phyloP scores from a whole-genome alignment of 257 asterid genomes.

The Nicotiana tomentosiformis region DNA sequence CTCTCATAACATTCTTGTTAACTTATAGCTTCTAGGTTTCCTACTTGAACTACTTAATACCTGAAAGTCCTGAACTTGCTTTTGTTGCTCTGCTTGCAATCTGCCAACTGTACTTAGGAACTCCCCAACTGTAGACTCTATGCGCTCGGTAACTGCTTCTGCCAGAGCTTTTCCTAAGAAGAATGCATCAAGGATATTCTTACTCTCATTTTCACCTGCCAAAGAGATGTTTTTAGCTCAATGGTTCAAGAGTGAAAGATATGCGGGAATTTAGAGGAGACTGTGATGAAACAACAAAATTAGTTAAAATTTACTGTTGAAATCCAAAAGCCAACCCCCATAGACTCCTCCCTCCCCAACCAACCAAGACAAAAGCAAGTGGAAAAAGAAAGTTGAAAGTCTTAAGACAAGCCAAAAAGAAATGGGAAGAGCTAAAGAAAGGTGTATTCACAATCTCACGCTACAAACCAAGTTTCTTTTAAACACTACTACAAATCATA shows the following conservation, averaged over 20 bases:
- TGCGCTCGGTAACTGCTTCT: constrained; percentile 67
- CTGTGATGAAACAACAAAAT: background rate
- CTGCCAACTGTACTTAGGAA: constrained; percentile 63
- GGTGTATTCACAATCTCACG: background rate
- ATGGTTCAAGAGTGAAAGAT: background rate
- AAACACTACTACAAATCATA: background rate
- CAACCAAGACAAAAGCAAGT: background rate
- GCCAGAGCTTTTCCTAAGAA: constrained; percentile 93
- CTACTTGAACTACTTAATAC: constrained; percentile 21
- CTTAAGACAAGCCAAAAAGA: background rate
- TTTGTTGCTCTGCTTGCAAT: constrained; percentile 87
- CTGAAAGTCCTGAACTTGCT: constrained; percentile 74
- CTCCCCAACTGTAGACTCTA: constrained; percentile 78
- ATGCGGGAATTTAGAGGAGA: background rate
- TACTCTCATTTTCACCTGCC: constrained; percentile 73
- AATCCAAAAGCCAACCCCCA: background rate
- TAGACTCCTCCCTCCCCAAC: background rate
- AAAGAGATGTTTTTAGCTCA: background rate
- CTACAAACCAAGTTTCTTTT: background rate
- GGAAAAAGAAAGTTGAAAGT: background rate
- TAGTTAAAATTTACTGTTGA: background rate
- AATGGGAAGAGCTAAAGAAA: background rate
- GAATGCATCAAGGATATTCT: constrained; percentile 68
- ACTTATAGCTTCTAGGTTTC: background rate
- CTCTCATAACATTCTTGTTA: background rate